phyloP scores from a whole-genome alignment of 495 filamentous ascomycete genomes.

The Podospora appendiculata region DNA sequence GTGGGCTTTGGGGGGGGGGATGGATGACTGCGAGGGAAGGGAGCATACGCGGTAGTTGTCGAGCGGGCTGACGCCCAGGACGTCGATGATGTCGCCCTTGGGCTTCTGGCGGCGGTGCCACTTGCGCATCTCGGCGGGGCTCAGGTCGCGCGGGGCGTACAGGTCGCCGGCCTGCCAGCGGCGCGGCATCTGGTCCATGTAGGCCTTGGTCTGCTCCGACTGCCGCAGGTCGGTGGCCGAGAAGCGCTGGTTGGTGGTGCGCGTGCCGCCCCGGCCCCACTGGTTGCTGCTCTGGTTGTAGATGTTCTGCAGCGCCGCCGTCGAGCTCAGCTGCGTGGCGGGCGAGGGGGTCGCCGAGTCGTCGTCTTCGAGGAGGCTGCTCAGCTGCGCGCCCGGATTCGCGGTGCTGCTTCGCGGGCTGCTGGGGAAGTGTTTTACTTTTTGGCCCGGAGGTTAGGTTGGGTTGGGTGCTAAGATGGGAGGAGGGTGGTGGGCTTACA shows the following conservation, averaged over 20 bases:
- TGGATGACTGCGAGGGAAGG: not conserved
- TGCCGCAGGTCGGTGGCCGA: slow-evolving; percentile 8
- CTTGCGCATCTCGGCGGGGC: slow-evolving; percentile 62
- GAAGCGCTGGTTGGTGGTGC: not conserved
- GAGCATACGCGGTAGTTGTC: slow-evolving; percentile 72
- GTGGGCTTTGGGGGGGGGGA: too few species aligned
- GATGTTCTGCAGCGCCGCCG: not conserved
- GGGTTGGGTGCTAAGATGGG: not conserved
- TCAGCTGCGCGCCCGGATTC: not conserved
- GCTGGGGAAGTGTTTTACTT: not conserved
- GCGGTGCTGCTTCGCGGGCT: not conserved
- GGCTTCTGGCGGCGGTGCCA: slow-evolving; percentile 32
- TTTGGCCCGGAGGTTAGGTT: too few species aligned
- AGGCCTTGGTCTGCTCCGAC: slow-evolving; percentile 15
- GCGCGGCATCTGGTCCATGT: slow-evolving; percentile 38
- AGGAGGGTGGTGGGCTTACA: not conserved
- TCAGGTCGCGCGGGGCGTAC: slow-evolving; percentile 86
- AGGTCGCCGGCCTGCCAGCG: slow-evolving; percentile 70
- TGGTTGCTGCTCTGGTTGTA: not conserved
- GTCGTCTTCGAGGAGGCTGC: not conserved
- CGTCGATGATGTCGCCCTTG: slow-evolving; percentile 68
- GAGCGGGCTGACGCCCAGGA: slow-evolving; percentile 71
- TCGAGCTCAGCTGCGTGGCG: not conserved
- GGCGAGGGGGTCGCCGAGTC: not conserved
- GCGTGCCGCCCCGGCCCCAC: not conserved